Evolutionary conservation across 2,329 filamentous ascomycete genomes (phyloP).

Genomic region (Penicillium crustosum): DNA sequence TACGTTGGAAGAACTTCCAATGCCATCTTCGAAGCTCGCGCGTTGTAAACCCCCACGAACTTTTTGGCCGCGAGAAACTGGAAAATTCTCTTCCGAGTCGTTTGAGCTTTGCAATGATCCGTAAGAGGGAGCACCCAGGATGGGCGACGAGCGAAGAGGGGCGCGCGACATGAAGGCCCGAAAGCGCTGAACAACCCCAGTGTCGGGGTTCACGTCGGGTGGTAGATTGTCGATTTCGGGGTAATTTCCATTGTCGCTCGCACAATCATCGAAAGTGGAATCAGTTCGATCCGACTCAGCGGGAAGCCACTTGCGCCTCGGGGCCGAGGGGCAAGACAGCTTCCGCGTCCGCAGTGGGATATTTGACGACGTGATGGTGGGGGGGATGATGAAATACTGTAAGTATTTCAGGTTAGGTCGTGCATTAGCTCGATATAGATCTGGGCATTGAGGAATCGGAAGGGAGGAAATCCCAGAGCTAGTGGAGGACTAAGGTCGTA

Average conservation of each 20-base stretch:
- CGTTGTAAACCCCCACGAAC: background rate
- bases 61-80: background rate
- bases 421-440: conserved; percentile 14
- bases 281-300: conserved; percentile 19
- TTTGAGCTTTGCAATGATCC: conserved; percentile 53
- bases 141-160: conserved; percentile 61
- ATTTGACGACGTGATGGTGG: conserved; percentile 15
- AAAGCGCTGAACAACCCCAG: conserved; percentile 16
- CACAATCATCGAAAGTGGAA: conserved; percentile 8
- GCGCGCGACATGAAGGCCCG: conserved; percentile 48
- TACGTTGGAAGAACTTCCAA: conserved; percentile 18
- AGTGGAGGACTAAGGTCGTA: conserved; percentile 1
- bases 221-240: background rate
- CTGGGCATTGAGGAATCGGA: conserved; percentile 6
- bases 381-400: conserved; percentile 12
- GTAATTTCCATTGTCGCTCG: conserved; percentile 13
- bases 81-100: conserved; percentile 30
- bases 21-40: conserved; percentile 14
- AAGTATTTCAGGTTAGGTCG: conserved; percentile 12
- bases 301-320: conserved; percentile 26
- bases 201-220: conserved; percentile 6
- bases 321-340: conserved; percentile 23
- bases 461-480: background rate
- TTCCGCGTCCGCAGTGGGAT: conserved; percentile 27
- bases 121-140: conserved; percentile 62